Evolutionary conservation across 2,329 filamentous ascomycete genomes (phyloP).

Genomic region (Colletotrichum falcatum): DNA sequence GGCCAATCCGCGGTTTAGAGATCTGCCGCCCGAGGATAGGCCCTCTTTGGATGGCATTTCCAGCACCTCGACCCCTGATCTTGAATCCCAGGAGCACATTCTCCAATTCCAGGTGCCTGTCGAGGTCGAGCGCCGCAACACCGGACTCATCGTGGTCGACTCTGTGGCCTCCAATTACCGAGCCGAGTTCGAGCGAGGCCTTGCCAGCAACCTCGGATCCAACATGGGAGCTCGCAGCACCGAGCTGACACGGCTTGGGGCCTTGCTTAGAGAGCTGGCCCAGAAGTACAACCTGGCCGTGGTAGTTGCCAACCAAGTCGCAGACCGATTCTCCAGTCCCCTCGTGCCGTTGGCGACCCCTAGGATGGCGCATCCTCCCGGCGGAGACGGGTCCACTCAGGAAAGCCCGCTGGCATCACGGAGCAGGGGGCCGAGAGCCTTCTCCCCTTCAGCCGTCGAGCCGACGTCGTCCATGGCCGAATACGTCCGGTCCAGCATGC

Average conservation of each 20-base stretch:
- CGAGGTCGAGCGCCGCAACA: constrained; percentile 77
- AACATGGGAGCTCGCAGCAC: constrained; percentile 81
- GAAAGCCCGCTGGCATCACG: constrained; percentile 65
- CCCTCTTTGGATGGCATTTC: constrained; percentile 82
- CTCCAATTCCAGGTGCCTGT: constrained; percentile 92
- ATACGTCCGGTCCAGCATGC: constrained; percentile 51
- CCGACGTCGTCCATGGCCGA: constrained; percentile 56
- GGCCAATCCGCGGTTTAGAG: constrained; percentile 70
- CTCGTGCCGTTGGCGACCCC: constrained; percentile 43
- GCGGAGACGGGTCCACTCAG: constrained; percentile 46
- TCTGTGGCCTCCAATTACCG: constrained; percentile 96
- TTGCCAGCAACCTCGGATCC: constrained; percentile 55
- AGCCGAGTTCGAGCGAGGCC: constrained; percentile 81
- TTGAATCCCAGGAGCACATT: constrained; percentile 96
- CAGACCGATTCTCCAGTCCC: constrained; percentile 77
- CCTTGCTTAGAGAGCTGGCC: constrained; percentile 81
- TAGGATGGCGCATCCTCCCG: constrained; percentile 42
- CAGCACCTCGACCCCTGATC: constrained; percentile 85
- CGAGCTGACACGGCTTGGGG: constrained; percentile 82
- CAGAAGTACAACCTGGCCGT: constrained; percentile 80
- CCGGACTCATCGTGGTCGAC: constrained; percentile 89
- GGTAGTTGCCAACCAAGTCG: constrained; percentile 95
- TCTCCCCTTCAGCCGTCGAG: constrained; percentile 46
- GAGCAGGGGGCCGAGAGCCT: constrained; percentile 48
- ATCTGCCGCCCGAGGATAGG: constrained; percentile 44